Evolutionary conservation across 2,329 filamentous ascomycete species (phyloP).

Genomic region (Phaeosphaeriaceae sp.): DNA sequence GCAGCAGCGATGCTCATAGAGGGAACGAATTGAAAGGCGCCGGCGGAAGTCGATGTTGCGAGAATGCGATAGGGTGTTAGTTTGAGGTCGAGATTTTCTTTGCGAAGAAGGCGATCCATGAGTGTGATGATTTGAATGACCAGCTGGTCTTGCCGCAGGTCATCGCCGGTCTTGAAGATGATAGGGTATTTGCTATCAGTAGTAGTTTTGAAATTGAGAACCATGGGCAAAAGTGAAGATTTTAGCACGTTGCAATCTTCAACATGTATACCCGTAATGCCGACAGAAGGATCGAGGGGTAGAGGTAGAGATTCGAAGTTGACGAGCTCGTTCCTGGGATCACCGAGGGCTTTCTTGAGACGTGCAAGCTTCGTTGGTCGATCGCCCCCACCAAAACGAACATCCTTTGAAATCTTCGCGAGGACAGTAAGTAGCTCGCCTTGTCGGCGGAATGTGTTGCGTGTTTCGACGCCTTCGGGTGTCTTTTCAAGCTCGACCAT

Average conservation of each 20-base stretch:
- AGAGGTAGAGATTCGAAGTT: constrained; percentile 85
- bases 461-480: constrained; percentile 72
- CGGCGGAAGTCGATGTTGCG: constrained; percentile 86
- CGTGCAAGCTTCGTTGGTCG: constrained; percentile 81
- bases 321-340: constrained; percentile 88
- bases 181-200: constrained; percentile 83
- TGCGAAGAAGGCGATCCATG: constrained; percentile 94
- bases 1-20: constrained; percentile 85
- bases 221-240: constrained; percentile 88
- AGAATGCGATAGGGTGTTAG: constrained; percentile 96
- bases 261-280: constrained; percentile 78
- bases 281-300: constrained; percentile 83
- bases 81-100: constrained; percentile 95
- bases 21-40: constrained; percentile 91
- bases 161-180: constrained; percentile 96
- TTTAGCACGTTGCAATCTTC: constrained; percentile 94
- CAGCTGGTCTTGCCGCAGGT: constrained; percentile 93
- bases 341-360: constrained; percentile 81
- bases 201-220: constrained; percentile 85
- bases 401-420: constrained; percentile 86
- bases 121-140: constrained; percentile 97
- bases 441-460: constrained; percentile 81
- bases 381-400: constrained; percentile 79
- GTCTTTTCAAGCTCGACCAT: constrained; percentile 83
- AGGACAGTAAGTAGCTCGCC: constrained; percentile 88